Base-by-base conservation (phyloP, 306 rosid species). In the Cicer pinnatifidum region DNA sequence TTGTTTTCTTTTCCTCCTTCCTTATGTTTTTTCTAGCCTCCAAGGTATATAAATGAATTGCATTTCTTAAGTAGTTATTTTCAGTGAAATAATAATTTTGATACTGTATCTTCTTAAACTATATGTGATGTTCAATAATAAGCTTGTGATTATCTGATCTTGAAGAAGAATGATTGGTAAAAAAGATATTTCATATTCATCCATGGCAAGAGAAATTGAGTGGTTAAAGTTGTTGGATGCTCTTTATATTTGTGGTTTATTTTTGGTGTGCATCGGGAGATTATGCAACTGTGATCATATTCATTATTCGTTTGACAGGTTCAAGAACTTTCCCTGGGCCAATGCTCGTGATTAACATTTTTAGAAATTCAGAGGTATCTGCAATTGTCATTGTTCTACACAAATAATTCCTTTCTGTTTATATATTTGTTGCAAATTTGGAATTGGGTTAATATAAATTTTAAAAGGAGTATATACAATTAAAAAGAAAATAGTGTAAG, bases 271-370 rank as follows among this genome's bases (percentile, higher is more conserved):
- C 72, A 67, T 75, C 51, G 75, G 67, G 47, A 50, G 48, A 17
- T 54, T 15, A 47, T 59, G 41, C 44, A 70, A 73, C 8, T 71
- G 56, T 35, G 39, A 54, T 63, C 13, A 71, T 37, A 48, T 81
- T 76, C 63, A 63, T 75, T 62, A 47, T 81, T 84, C 72, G 44
- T 77, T 65, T 44, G 37, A 79, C 91, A 93, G 98, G 85, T 88
- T 91, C 97, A 71, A 80, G 44, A 81, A 80, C 86, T 23, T 91
- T 84, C 77, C 98, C 96, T 0, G 98, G 98, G 78, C 98, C 98
- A 41, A 74, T 85, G 75, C 51, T 91, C 73, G 91, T 91, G 64
- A 84, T 89, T 70, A 86, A 86, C 67, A 69, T 89, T 86, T 88
- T 91, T 37, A 84, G 92, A 77, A 86, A 83, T 70, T 84, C 89